A percentile compares a stretch with the other conserved stretches of the same genome.
Conservation (phyloP, 768 basidiomycete species). For the Tricholoma saponaceum region DNA sequence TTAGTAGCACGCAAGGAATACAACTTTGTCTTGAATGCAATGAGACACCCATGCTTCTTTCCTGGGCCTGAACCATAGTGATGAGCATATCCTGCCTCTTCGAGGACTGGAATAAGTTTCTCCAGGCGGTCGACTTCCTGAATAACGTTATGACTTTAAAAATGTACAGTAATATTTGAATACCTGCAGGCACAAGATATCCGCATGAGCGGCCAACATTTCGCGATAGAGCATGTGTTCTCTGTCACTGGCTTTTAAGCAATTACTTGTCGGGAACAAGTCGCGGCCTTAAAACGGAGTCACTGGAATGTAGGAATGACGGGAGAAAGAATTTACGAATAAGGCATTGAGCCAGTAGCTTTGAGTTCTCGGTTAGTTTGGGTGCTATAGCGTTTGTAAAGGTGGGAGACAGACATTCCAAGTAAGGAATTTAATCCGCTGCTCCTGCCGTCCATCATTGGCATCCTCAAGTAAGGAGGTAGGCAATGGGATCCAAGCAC, state of each 20-base stretch:
- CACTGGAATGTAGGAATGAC: not conserved
- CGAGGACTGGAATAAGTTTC: slow-evolving; percentile 63
- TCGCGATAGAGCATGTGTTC: slow-evolving; percentile 76
- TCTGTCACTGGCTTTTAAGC: slow-evolving; percentile 70
- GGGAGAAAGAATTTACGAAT: slow-evolving; percentile 54
- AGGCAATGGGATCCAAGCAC: slow-evolving; percentile 38
- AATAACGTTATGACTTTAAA: slow-evolving; percentile 1
- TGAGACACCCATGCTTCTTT: slow-evolving; percentile 85
- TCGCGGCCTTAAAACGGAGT: slow-evolving; percentile 53
- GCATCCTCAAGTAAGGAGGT: slow-evolving; percentile 11
- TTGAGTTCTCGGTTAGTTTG: slow-evolving; percentile 9
- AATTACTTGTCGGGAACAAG: slow-evolving; percentile 82
- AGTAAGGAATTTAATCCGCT: slow-evolving; percentile 55
- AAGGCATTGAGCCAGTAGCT: slow-evolving; percentile 77
- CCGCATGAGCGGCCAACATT: slow-evolving; percentile 65
- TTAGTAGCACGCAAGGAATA: slow-evolving; percentile 45
- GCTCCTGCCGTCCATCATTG: slow-evolving; percentile 20
- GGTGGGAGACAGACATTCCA: slow-evolving; percentile 69
- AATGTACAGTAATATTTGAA: not conserved
- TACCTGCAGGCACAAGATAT: slow-evolving; percentile 87
- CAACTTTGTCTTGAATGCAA: slow-evolving; percentile 58
- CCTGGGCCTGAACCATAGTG: slow-evolving; percentile 64
- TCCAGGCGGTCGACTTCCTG: slow-evolving; percentile 88
- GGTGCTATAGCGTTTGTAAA: slow-evolving; percentile 4
- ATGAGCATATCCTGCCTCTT: slow-evolving; percentile 58